These are phyloP conservation scores for Litchi chinensis DNA, from an alignment of 345 rosid genomes.

Conservation along the genomic window DNA sequence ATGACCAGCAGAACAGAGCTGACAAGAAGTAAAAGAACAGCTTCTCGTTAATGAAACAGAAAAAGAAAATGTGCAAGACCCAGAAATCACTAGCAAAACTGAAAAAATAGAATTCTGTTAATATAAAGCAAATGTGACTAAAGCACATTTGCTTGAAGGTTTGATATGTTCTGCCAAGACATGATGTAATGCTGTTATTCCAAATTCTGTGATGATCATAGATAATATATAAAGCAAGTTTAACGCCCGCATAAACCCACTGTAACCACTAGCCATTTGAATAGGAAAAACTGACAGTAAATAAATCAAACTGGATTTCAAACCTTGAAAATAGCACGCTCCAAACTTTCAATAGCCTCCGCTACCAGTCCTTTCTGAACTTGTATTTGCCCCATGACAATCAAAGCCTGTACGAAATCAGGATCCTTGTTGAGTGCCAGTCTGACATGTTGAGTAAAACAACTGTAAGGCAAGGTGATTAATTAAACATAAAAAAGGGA, in stretches of 20 bases:
- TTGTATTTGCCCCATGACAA: conserved; percentile 74
- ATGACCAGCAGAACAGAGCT: conserved; percentile 54
- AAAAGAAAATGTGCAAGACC: neutral
- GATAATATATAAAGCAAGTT: neutral
- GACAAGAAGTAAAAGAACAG: conserved; percentile 24
- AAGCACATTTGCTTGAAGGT: neutral
- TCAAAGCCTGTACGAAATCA: conserved; percentile 53
- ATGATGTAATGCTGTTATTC: neutral
- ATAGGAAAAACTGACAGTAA: neutral
- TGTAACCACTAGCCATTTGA: neutral
- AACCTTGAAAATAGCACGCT: conserved; percentile 78
- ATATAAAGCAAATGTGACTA: neutral
- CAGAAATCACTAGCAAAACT: conserved; percentile 14
- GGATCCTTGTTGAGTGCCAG: conserved; percentile 81
- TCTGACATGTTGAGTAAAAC: conserved; percentile 38
- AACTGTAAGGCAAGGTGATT: neutral
- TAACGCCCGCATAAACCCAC: neutral
- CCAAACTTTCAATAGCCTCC: conserved; percentile 69
- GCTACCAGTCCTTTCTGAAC: conserved; percentile 51
- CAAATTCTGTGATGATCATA: neutral
- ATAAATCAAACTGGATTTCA: neutral
- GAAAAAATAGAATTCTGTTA: conserved; percentile 1
- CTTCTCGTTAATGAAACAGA: conserved; percentile 14
- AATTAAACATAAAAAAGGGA: neutral
- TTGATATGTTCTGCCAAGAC: neutral